Conservation (phyloP, 441 rosid species). For the Populus trichocarpa region DNA sequence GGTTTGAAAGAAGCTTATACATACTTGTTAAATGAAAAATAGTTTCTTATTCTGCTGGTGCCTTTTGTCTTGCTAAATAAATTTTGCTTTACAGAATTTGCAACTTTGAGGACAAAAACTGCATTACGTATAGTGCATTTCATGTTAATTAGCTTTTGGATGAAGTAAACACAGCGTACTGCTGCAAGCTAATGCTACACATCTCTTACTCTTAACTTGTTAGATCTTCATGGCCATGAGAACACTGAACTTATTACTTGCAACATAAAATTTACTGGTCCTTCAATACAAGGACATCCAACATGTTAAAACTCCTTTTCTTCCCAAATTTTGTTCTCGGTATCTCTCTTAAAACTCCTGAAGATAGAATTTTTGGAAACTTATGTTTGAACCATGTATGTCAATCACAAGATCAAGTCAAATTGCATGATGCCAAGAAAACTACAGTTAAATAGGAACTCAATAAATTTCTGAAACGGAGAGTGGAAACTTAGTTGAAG, state of each 20-base stretch:
- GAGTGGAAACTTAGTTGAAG: neutral
- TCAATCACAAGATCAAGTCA: neutral
- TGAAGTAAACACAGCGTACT: neutral
- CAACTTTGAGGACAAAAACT: neutral
- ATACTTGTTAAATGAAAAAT: neutral
- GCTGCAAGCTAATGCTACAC: neutral
- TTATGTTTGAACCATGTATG: neutral
- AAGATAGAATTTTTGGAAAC: neutral
- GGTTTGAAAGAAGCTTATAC: neutral
- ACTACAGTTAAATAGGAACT: neutral
- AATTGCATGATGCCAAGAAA: neutral
- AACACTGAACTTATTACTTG: neutral
- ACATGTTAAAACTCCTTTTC: neutral
- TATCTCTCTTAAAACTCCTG: neutral
- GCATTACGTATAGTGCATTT: neutral
- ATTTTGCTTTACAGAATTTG: neutral
- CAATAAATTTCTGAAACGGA: neutral
- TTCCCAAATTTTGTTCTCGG: neutral
- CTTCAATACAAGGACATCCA: neutral
- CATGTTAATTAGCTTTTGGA: neutral
- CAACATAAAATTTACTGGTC: neutral
- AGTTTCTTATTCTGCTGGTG: neutral
- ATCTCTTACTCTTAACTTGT: neutral
- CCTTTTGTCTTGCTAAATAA: neutral
- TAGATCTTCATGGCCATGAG: neutral